Evolutionary conservation across 805 yeast species (phyloP), one percentile per base, ranked within the genome.

Genomic region (Wickerhamiella domercqiae): DNA sequence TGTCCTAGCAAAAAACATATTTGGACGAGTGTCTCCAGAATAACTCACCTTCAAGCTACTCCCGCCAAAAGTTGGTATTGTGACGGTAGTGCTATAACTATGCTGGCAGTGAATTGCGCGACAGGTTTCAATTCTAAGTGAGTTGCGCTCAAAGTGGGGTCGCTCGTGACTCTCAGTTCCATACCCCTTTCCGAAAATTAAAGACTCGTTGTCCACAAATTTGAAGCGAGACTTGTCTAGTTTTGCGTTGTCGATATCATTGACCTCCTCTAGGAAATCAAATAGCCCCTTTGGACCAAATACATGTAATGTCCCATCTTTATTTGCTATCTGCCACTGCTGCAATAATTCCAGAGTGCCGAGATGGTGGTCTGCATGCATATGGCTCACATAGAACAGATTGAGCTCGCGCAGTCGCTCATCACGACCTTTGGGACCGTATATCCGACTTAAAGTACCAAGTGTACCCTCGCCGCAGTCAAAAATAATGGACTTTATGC

Each of bases 391-490:
- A 50, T 71, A 80, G 16, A 87, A 61, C 38, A 81, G 40, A 22
- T 68, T 61, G 40, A 86, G 57, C 48, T 86, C 93, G 29, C 58
- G 46, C 44, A 86, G 64, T 2, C 78, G 56, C 17, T 52, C 50
- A 2, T 50, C 48, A 2, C 63, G 44, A 14, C 66, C 66, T 1
- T 60, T 61, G 7, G 63, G 61, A 0, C 75, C 75, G 43, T 73
- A 73, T 39, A 71, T 62, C 46, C 97, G 68, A 22, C 61, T 54
- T 43, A 90, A 56, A 0, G 80, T 60, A 2, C 93, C 94, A 17
- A 78, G 49, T 0, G 97, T 82, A 41, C 82, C 84, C 53, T 90
- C 99, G 14, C 99, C 99, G n/a, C 90, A 94, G 58, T 90, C 99
- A 26, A 90, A 59, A 17, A 90, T 47, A 0, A 80, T 53, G 2